phyloP scores from a whole-genome alignment of 495 filamentous ascomycete genomes.

The Neurospora pannonica region DNA sequence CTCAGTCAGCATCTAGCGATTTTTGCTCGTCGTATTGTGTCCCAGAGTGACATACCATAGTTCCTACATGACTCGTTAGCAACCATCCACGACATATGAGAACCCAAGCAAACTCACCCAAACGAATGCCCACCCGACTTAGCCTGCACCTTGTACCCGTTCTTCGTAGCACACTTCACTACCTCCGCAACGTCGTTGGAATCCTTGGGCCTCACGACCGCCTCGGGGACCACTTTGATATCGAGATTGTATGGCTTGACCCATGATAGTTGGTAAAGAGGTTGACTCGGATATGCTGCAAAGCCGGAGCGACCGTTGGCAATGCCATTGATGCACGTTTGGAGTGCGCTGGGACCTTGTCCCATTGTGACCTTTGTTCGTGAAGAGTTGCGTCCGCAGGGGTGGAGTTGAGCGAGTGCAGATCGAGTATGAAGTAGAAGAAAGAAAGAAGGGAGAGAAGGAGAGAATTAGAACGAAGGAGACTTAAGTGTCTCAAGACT shows the following conservation, averaged over 20 bases:
- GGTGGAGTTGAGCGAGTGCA: neutral
- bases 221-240: conserved; percentile 47
- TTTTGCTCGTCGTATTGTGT: neutral
- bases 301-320: conserved; percentile 32
- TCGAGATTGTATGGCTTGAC: conserved; percentile 56
- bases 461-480: neutral
- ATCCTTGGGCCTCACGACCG: conserved; percentile 50
- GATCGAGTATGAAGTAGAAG: neutral
- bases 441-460: neutral
- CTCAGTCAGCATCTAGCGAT: conserved; percentile 13
- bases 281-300: conserved; percentile 29
- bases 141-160: conserved; percentile 54
- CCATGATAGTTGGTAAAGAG: conserved; percentile 33
- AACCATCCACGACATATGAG: neutral
- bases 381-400: neutral
- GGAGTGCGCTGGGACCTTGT: conserved; percentile 19
- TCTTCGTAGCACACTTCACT: conserved; percentile 47
- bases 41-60: conserved; percentile 18
- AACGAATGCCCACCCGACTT: conserved; percentile 69
- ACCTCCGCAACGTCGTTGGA: conserved; percentile 48
- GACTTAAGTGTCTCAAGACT: neutral
- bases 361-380: conserved; percentile 13
- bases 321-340: conserved; percentile 30
- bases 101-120: conserved; percentile 22
- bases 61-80: conserved; percentile 16